phyloP scores from a whole-genome alignment of 148 eudicot genomes.

The Rhododendron kiyosumense region DNA sequence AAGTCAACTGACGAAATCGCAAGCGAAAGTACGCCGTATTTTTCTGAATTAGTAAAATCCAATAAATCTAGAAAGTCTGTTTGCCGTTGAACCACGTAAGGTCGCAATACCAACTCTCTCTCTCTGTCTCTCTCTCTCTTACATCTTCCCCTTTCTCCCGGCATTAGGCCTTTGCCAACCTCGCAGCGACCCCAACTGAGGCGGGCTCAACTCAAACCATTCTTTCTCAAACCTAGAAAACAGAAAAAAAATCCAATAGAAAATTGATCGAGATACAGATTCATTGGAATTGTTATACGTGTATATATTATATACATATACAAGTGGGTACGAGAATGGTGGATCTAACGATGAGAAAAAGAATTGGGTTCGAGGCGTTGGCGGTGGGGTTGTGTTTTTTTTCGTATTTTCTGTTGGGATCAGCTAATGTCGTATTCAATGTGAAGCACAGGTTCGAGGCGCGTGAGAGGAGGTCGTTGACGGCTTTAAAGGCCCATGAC shows the following conservation, averaged over 20 bases:
- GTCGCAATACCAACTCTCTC: background rate
- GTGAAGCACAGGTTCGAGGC: conserved; percentile 57
- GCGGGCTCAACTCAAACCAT: background rate
- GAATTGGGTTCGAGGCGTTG: conserved; percentile 7
- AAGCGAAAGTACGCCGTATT: no score
- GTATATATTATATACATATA: background rate
- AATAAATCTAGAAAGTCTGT: background rate
- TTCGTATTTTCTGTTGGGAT: conserved; percentile 9
- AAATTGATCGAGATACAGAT: background rate
- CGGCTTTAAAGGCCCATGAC: conserved; percentile 49
- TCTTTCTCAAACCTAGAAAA: background rate
- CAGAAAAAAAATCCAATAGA: background rate
- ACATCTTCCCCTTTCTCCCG: background rate
- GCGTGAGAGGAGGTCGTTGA: conserved; percentile 27
- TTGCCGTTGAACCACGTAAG: conserved; percentile 2
- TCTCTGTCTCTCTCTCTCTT: background rate
- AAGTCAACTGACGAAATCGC: no score
- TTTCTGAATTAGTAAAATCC: no score
- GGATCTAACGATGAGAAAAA: conserved; percentile 17
- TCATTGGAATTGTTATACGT: background rate
- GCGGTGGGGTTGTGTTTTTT: conserved; percentile 12
- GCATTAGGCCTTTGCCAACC: conserved; percentile 5
- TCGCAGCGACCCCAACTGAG: background rate
- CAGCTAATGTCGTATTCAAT: conserved; percentile 44
- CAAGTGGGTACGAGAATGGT: background rate